phyloP scores from a whole-genome alignment of 768 basidiomycete species.

The Naganishia kalamii region DNA sequence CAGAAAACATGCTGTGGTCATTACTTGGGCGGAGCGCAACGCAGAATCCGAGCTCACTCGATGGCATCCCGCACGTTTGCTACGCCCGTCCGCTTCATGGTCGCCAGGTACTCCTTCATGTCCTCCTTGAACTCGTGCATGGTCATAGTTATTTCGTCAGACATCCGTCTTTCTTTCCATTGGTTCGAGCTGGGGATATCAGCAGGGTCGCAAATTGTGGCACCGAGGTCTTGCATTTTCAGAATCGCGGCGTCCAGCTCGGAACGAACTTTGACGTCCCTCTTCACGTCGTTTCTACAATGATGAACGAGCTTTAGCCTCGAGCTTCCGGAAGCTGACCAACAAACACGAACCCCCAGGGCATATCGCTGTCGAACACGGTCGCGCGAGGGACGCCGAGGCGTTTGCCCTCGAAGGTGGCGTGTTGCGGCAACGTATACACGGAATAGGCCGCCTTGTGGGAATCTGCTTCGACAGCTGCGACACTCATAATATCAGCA shows the following conservation, averaged over 20 bases:
- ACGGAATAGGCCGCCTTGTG: too few species aligned
- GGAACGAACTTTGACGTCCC: background rate
- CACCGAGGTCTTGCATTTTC: background rate
- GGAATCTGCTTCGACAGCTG: too few species aligned
- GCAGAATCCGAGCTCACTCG: background rate
- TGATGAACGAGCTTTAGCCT: background rate
- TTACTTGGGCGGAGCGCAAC: too few species aligned
- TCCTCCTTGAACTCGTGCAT: constrained; percentile 8
- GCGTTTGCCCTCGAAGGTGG: constrained; percentile 1
- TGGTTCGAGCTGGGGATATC: background rate
- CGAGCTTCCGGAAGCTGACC: too few species aligned
- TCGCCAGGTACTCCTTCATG: background rate
- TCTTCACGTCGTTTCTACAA: background rate
- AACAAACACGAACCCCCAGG: background rate
- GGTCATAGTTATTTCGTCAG: background rate
- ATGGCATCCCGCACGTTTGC: constrained; percentile 1
- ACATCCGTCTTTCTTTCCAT: background rate
- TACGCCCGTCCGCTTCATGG: background rate
- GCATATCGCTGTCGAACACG: background rate
- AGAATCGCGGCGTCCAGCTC: background rate
- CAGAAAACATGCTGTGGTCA: too few species aligned
- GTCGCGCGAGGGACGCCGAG: background rate
- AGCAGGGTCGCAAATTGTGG: background rate
- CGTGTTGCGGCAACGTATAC: background rate
- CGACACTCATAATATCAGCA: background rate